Evolutionary conservation across 768 basidiomycete genomes (phyloP), one percentile per base, ranked within the genome.

Genomic region (Royoungia palumana): DNA sequence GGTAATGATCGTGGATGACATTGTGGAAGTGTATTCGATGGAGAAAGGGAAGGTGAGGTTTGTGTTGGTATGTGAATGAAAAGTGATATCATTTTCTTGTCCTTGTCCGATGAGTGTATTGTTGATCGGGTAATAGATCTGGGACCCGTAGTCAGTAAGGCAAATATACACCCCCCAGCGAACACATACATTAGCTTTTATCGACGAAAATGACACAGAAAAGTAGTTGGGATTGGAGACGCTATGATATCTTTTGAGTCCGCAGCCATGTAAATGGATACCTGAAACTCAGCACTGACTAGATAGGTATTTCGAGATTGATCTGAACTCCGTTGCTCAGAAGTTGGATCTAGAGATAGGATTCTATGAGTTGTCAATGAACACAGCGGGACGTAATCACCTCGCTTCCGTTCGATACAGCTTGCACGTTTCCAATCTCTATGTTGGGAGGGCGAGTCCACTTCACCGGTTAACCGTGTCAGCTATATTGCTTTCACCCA

Each of bases 151-250:
- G 49, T 56, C 35, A 60, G 35, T 45, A 25, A 45, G 27, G 41
- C 6, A n/a, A 19, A 36, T 2, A 35, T 9, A 21, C 8, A 41
- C 17, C 0, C 10, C 52, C 67, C 7, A 17, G 19, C 16, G 32
- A 35, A 25, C 21, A 36, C 64, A 44, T 64, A 85, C 85, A 35
- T 83, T 66, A 5, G 83, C 84, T 37, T 77, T 72, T 54, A 93
- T 79, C 48, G 77, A 76, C 45, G 77, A 76, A 65, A 93, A 76
- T 17, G 74, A 75, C 10, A 87, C 83, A 9, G 76, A 67, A 61
- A 93, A 89, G 67, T 80, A 89, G 64, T 92, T 92, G 24, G 89
- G 90, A 59, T 93, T 93, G 61, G 71, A 71, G 46, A 91, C 85
- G 24, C 89, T 92, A 56, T 47, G 24, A 6, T 47, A 14, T 48